phyloP scores from a whole-genome alignment of 116 monocot species.

The Cymodocea nodosa region DNA sequence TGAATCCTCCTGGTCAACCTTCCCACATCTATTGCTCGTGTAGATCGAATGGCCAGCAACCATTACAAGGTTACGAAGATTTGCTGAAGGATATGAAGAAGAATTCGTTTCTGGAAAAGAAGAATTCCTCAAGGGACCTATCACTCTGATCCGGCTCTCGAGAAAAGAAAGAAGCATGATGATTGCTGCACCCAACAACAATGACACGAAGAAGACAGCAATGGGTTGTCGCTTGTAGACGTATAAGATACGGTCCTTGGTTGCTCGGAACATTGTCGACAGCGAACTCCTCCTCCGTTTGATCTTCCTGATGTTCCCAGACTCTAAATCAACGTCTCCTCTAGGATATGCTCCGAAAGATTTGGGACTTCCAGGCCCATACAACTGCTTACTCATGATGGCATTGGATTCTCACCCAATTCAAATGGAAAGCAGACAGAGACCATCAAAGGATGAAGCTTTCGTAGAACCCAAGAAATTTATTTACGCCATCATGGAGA shows the following conservation, averaged over 20 bases:
- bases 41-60: conserved; percentile 95
- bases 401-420: conserved; percentile 14
- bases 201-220: conserved; percentile 30
- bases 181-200: conserved; percentile 49
- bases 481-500: background rate
- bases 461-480: too few relatives aligned
- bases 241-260: conserved; percentile 21
- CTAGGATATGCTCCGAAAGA: conserved; percentile 66
- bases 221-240: conserved; percentile 64
- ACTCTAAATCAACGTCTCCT: conserved; percentile 79
- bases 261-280: conserved; percentile 29
- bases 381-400: conserved; percentile 56
- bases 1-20: conserved; percentile 69
- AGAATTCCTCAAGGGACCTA: conserved; percentile 18
- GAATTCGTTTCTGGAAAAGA: conserved; percentile 5
- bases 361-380: conserved; percentile 52
- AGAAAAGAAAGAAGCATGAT: conserved; percentile 43
- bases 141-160: conserved; percentile 39
- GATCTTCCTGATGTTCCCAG: conserved; percentile 36
- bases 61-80: conserved; percentile 82
- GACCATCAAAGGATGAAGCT: background rate
- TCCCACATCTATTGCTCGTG: conserved; percentile 70
- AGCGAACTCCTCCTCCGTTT: conserved; percentile 31
- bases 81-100: conserved; percentile 41
- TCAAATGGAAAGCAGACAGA: background rate